Evolutionary conservation across 495 filamentous ascomycete species (phyloP), one percentile per base, ranked within the genome.

Genomic region (Aspergillus heteromorphus): DNA sequence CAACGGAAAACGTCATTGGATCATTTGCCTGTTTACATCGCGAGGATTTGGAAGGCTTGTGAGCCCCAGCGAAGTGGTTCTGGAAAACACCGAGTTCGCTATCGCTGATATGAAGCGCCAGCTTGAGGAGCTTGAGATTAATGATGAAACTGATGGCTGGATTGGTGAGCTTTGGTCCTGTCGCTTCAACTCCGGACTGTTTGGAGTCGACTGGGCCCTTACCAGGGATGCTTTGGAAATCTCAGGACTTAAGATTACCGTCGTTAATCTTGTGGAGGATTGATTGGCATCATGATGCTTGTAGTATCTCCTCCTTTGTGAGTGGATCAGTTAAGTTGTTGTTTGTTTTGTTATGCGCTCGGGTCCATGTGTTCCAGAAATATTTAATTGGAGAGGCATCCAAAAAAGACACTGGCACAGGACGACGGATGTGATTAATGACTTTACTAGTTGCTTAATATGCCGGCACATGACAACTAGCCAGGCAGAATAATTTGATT

Each of bases 1-100:
- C 0, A 40, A 34, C 11, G 54, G 47, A 6, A 70, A 67, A 27
- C 55, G 50, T 10, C 74, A 77, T 29, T 81, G 76, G 75, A 68
- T 81, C 7, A 63, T 77, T 11, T 81, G 78, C 43, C 64, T 81
- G 0, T 79, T 81, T 38, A 79, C 75, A 0, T 76, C 71, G 0
- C 16, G 42, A 0, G 55, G 56, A 0, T 76, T 67, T 49, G 76
- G 77, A 0, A 50, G 49, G 0, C 54, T 25, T 5, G 60, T 64
- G 4, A 68, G 66, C 21, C 43, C 58, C 2, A 56, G 61, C 0
- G 58, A 69, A 0, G 43, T 57, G 9, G 75, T 81, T 40, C 21
- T 75, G 11, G 65, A 61, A 6, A 71, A 69, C 23, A 78, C 76
- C 0, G 51, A 49, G 27, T 58, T 66, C 17, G 77, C 78, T 5